Evolutionary conservation across 176 grass and related monocot species (phyloP), one percentile per base, ranked within the genome.

Genomic region (Avena insularis): DNA sequence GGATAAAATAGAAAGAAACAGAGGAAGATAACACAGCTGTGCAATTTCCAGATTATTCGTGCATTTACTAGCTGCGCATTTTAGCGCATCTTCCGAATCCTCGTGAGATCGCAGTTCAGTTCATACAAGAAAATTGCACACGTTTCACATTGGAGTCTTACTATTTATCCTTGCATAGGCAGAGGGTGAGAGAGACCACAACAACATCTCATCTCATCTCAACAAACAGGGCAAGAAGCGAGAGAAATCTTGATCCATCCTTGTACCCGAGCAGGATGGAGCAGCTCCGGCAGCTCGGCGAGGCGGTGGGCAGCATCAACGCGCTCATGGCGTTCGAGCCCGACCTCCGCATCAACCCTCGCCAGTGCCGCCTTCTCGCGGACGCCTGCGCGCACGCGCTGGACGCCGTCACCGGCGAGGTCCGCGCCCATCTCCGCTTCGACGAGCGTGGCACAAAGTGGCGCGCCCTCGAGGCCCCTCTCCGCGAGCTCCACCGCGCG

Each of bases 391-490:
- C 50, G 51, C 89, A 33, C 36, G 96, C 92, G 83, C 91, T 96
- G 48, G 85, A 89, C 70, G 72, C 85, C 23, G 87, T 96, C 38
- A 72, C 84, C 19, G 47, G 25, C 17, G 85, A 98, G 80, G 91
- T 96, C 8, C 88, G 92, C 47, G 71, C 77, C 36, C 80, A 87
- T 23, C 93, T 98, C 64, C 75, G 82, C 23, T 98, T 95, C 84
- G 90, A 94, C 47, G 96, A 98, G 87, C 94, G 93, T 74, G 74
- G 84, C 69, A 75, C 89, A 86, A 96, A 94, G 90, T 98, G 93
- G 96, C 91, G 90, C 60, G 63, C 79, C 38, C 60, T 98, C 4
- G 96, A 98, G 47, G 12, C 82, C 12, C 79, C 93, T 16, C 82
- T 98, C 56, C 89, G 86, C 40, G 96, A 98, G 84, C 86, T 96